Conservation (phyloP, 2,329 filamentous ascomycete species). For the Neopestalotiopsis sp. region DNA sequence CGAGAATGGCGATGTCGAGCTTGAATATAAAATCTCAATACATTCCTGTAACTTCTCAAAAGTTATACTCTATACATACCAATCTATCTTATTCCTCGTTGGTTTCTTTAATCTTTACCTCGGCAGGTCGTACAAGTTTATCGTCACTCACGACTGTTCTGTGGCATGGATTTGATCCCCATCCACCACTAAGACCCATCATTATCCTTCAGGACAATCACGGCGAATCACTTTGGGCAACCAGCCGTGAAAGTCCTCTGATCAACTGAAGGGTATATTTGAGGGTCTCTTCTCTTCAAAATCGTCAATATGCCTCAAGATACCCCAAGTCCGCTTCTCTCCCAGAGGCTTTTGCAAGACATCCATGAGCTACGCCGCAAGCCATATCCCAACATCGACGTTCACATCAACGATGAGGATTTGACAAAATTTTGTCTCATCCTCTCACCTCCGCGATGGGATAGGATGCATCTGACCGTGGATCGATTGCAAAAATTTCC, state of each 20-base stretch:
- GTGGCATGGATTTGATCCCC: neutral
- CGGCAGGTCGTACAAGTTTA: neutral
- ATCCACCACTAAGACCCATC: neutral
- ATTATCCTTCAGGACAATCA: neutral
- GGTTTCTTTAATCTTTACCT: neutral
- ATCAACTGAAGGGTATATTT: neutral
- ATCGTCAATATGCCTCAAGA: neutral
- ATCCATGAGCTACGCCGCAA: slow-evolving; percentile 49
- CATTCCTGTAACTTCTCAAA: neutral
- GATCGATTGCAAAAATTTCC: slow-evolving; percentile 43
- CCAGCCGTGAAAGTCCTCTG: neutral
- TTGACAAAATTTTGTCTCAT: slow-evolving; percentile 46
- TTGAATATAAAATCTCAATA: neutral
- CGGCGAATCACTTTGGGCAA: neutral
- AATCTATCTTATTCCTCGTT: too few species aligned
- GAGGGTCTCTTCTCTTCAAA: neutral
- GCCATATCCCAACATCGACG: slow-evolving; percentile 51
- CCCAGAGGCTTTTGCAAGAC: slow-evolving; percentile 44
- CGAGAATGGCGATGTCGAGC: neutral
- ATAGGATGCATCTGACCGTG: slow-evolving; percentile 48
- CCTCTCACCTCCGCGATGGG: slow-evolving; percentile 43
- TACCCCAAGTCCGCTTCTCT: neutral
- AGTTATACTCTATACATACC: neutral
- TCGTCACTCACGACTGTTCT: neutral
- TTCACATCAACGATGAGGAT: slow-evolving; percentile 42